Conservation (phyloP, 2,329 filamentous ascomycete genomes). For the Chaetomiaceae sp. region DNA sequence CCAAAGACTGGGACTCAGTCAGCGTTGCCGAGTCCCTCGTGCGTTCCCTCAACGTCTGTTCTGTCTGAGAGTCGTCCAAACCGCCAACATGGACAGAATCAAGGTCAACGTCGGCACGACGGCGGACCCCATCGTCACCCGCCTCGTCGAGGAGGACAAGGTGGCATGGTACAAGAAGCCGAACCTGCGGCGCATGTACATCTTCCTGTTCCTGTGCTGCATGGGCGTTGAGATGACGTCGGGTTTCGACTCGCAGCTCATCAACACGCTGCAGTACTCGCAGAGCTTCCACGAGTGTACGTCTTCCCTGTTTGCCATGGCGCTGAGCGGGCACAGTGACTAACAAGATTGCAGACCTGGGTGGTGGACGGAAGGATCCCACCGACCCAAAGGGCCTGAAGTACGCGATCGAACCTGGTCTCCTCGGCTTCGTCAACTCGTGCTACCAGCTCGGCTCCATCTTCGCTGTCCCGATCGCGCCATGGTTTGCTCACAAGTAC, state of each 20-base stretch:
- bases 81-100: background rate
- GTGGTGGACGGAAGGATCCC: constrained; percentile 38
- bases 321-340: background rate
- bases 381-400: constrained; percentile 44
- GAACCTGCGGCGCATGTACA: constrained; percentile 52
- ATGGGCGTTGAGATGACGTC: constrained; percentile 55
- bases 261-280: constrained; percentile 41
- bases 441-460: constrained; percentile 57
- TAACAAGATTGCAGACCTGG: constrained; percentile 36
- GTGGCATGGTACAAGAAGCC: constrained; percentile 54
- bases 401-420: constrained; percentile 42
- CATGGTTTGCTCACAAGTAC: constrained; percentile 48
- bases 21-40: too few species aligned
- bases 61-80: background rate
- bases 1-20: too few species aligned
- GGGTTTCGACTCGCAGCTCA: constrained; percentile 43
- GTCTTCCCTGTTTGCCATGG: constrained; percentile 6
- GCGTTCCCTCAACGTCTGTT: background rate
- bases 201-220: constrained; percentile 54
- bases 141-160: constrained; percentile 37
- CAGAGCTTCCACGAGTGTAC: constrained; percentile 35
- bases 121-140: constrained; percentile 28
- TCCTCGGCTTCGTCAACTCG: constrained; percentile 1
- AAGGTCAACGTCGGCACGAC: background rate
- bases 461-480: constrained; percentile 52